Evolutionary conservation across 1,139 yeast genomes (phyloP).

Genomic region (Debaryomyces coudertii): DNA sequence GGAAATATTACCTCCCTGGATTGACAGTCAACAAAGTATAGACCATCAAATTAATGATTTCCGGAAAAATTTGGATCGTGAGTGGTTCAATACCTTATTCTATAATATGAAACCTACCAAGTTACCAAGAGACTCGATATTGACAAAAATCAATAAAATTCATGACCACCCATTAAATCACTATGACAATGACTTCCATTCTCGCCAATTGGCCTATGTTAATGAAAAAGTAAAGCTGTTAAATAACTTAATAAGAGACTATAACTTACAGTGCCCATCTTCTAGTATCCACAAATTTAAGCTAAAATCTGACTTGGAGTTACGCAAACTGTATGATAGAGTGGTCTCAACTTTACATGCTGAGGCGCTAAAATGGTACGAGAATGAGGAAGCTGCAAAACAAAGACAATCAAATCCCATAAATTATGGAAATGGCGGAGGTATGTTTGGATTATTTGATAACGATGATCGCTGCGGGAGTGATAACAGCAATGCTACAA

Average conservation of each 20-base stretch:
- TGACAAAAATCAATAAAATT: slow-evolving; percentile 12
- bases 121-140: slow-evolving; percentile 15
- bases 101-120: slow-evolving; percentile 25
- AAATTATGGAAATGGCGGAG: slow-evolving; percentile 9
- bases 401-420: background rate
- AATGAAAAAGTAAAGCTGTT: slow-evolving; percentile 48
- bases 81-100: slow-evolving; percentile 47
- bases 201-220: slow-evolving; percentile 37
- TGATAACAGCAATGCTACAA: slow-evolving; percentile 12
- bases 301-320: slow-evolving; percentile 54
- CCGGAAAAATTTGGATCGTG: slow-evolving; percentile 43
- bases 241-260: slow-evolving; percentile 66
- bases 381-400: slow-evolving; percentile 20
- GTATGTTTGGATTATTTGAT: slow-evolving; percentile 16
- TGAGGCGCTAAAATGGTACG: slow-evolving; percentile 23
- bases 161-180: slow-evolving; percentile 9
- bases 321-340: slow-evolving; percentile 26
- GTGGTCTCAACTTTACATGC: slow-evolving; percentile 15
- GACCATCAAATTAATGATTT: slow-evolving; percentile 49
- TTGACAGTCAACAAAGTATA: slow-evolving; percentile 72
- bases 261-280: slow-evolving; percentile 80
- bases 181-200: slow-evolving; percentile 40
- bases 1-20: slow-evolving; percentile 87
- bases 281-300: slow-evolving; percentile 69
- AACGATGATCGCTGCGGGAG: slow-evolving; percentile 15